Percentiles rank a stretch among this genome's conserved stretches.
These are phyloP conservation scores for Podaxis sp. DNA, from an alignment of 768 basidiomycete genomes.

Conservation along the genomic window DNA sequence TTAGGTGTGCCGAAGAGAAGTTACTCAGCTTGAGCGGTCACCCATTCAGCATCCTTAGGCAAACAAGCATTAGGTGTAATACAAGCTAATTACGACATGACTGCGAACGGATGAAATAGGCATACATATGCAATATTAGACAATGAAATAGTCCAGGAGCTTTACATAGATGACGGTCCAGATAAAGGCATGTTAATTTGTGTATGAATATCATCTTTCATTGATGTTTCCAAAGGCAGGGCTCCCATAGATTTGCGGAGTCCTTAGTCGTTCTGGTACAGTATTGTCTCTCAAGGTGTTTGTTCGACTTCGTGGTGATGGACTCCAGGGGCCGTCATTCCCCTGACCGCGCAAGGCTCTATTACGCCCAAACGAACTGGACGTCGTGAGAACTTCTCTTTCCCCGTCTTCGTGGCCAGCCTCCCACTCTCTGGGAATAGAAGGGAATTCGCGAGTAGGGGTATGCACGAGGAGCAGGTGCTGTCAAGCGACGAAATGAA, in stretches of 20 bases:
- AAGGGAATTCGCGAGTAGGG: constrained; percentile 46
- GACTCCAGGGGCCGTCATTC: constrained; percentile 22
- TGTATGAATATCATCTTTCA: neutral
- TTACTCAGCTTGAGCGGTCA: no score
- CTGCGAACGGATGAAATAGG: neutral
- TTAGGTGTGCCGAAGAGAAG: no score
- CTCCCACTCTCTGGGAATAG: constrained; percentile 14
- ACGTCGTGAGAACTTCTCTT: constrained; percentile 24
- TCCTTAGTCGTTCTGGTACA: constrained; percentile 19
- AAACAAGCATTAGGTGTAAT: neutral
- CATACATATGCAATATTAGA: neutral
- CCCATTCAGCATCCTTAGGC: neutral
- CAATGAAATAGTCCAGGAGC: neutral
- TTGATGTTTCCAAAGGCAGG: neutral
- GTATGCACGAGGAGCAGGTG: constrained; percentile 65
- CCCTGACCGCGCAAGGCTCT: constrained; percentile 40
- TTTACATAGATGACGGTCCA: neutral
- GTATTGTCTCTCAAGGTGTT: constrained; percentile 21
- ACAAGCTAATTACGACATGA: neutral
- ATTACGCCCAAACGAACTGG: constrained; percentile 28
- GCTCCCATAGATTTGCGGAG: constrained; percentile 2
- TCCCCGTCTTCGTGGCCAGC: constrained; percentile 30
- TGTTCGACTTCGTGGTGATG: constrained; percentile 14
- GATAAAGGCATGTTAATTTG: neutral
- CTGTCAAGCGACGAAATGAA: constrained; percentile 22